Evolutionary conservation across 306 rosid genomes (phyloP), one percentile per base, ranked within the genome.

Genomic region (Quercus berberidifolia): DNA sequence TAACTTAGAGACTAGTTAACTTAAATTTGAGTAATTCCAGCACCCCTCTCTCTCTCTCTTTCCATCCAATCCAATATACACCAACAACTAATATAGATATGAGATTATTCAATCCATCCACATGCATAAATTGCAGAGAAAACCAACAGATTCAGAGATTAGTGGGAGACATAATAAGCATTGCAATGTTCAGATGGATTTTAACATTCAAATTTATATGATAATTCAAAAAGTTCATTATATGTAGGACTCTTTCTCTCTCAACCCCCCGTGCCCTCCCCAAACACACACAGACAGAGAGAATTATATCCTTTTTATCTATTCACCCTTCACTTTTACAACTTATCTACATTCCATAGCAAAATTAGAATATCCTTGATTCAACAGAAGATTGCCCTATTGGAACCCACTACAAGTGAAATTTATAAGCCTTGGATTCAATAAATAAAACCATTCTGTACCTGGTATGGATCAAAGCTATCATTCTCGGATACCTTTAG

Each of bases 401-500:
- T 4, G 6, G 26, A 21, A 56, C 5, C 69, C 15, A 19, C n/a
- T 5, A 64, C 41, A 17, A 55, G 46, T 30, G 51, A 54, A 46
- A 38, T 49, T 72, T 63, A 31, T 31, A 55, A 74, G 51, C 72
- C 52, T 33, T 6, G n/a, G 21, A 49, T 12, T 55, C 23, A 38
- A 71, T 28, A 72, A 75, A 73, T 25, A 76, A 14, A 14, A 21
- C 41, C 8, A 35, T 35, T 6, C 41, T 51, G 73, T 73, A 93
- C 99, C 98, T 96, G 99, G 84, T 96, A 96, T 12, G 93, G 99
- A 89, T 96, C 99, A 70, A 96, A 96, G 85, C 87, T 88, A 76
- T 96, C 99, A 79, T 88, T 93, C 79, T 96, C 99, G 2, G 99
- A 91, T 9, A 96, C 99, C 78, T 96, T 93, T 30, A 96, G 98